These are phyloP conservation scores for Rhododendron simsii DNA, from an alignment of 148 eudicot genomes.

Conservation along the genomic window DNA sequence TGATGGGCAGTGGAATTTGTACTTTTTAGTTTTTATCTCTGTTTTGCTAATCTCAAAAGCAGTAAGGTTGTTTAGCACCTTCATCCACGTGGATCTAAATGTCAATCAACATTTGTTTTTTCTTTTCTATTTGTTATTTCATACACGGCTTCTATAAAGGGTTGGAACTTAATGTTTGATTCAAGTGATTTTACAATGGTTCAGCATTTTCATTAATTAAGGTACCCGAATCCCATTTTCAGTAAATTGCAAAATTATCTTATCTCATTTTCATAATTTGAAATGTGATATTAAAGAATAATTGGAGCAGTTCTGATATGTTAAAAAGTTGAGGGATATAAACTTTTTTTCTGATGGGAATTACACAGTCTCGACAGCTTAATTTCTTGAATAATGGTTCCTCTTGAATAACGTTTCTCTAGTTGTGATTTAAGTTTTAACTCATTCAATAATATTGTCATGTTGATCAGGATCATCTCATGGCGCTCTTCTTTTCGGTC, in stretches of 20 bases:
- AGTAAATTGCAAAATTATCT: neutral
- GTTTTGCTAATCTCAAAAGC: neutral
- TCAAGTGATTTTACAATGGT: neutral
- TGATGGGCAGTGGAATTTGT: neutral
- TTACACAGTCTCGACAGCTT: neutral
- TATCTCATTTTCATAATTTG: neutral
- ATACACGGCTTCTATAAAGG: neutral
- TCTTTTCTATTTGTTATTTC: neutral
- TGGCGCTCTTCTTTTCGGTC: conserved; percentile 56
- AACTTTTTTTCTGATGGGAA: neutral
- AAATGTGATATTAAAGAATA: neutral
- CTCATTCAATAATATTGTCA: conserved; percentile 8
- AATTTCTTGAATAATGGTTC: neutral
- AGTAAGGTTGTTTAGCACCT: neutral
- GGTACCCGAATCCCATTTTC: neutral
- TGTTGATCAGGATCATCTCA: conserved; percentile 45
- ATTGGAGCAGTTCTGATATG: neutral
- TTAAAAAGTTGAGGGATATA: neutral
- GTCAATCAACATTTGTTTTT: neutral
- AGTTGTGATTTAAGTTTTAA: neutral
- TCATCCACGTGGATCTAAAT: neutral
- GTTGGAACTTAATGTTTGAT: neutral
- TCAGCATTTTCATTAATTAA: neutral
- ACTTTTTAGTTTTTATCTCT: neutral
- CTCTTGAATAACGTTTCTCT: neutral